Conservation (phyloP, 305 asterid genomes). For the Rubia tinctorum region DNA sequence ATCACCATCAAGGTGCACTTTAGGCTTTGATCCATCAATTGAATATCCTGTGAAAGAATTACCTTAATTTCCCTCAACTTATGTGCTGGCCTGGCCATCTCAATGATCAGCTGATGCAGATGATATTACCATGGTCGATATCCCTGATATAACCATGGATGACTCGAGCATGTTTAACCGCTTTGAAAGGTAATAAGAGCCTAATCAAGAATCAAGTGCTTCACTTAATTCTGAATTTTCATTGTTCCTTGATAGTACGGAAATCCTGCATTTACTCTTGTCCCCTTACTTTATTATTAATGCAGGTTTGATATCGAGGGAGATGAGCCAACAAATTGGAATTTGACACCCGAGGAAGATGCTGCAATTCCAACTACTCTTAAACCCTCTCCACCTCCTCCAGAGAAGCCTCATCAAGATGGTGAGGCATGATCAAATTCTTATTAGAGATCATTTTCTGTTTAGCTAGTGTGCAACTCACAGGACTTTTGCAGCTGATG, state of each 20-base stretch:
- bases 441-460: neutral
- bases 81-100: constrained; percentile 9
- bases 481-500: constrained; percentile 56
- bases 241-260: neutral
- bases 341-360: constrained; percentile 53
- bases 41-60: neutral
- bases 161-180: constrained; percentile 53
- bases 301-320: constrained; percentile 85
- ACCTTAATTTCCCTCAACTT: neutral
- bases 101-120: constrained; percentile 62
- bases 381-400: constrained; percentile 68
- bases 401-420: constrained; percentile 34
- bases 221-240: neutral
- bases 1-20: constrained; percentile 73
- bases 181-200: constrained; percentile 67
- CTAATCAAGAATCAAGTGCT: constrained; percentile 3
- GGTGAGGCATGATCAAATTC: constrained; percentile 30
- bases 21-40: constrained; percentile 8
- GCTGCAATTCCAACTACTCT: constrained; percentile 48
- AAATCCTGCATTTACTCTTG: constrained; percentile 8
- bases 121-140: constrained; percentile 66
- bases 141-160: constrained; percentile 62
- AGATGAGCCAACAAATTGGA: constrained; percentile 55
- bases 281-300: constrained; percentile 11
- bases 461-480: constrained; percentile 5